Base-by-base conservation (phyloP, 371 early-diverging fungal genomes). In the Zopfochytrium polystomum region DNA sequence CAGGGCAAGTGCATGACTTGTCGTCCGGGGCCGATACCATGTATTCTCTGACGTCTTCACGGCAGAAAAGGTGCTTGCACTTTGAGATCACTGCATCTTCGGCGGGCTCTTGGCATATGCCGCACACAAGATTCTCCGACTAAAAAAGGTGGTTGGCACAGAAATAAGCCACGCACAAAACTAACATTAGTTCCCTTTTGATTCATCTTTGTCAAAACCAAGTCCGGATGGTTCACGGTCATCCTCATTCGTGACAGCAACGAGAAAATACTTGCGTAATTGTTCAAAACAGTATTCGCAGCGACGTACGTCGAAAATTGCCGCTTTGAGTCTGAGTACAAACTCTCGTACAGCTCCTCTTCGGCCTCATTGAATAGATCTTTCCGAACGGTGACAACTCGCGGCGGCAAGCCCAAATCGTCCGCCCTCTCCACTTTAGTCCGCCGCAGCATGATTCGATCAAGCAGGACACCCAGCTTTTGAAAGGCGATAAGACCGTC, bases 371-470 rank as follows among this genome's bases (percentile, higher is more conserved):
- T 90, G 70, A 96, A 96, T 9, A 85, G 68, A 65, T 95, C 95
- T 2, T 91, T 77, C 2, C 92, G 82, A 7, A 92, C 82, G 1
- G 76, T 75, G 15, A 96, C 85, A 3, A 85, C 85, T 11, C 92
- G 83, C 1, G 96, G 95, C 3, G 98, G 97, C 35, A 98, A 69
- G 0, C 95, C 95, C 42, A 96, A 76, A 62, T 96, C 96, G 52
- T 91, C 89, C 0, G 93, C 91, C 33, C 90, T 83, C 69, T 94
- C 90, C 1, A 89, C 48, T 67, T 98, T 98, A 25, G 97, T 96
- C 60, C 97, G 76, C 35, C 98, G 81, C 29, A 98, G 73, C 95
- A 98, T 95, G 62, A 96, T 89, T 30, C 80, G 77, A 54, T 90
- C 90, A n/a, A 96, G 79, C 25, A 98, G 72, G 33, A 76, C 58